phyloP scores from a whole-genome alignment of 352 stramenopile genomes.

The Thraustochytrium striatum region DNA sequence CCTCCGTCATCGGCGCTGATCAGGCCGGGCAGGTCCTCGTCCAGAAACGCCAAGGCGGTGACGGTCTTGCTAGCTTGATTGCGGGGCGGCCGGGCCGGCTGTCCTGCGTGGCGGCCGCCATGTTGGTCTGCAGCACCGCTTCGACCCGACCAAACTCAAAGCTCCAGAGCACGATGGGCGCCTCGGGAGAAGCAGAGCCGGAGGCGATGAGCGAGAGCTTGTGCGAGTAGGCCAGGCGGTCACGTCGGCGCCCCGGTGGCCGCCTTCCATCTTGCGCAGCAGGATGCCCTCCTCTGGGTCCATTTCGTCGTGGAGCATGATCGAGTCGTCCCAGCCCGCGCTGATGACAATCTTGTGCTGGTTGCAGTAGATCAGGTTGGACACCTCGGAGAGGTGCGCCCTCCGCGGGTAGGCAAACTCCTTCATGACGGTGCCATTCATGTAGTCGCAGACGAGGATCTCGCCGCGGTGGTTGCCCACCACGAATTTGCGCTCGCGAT shows the following conservation, averaged over 20 bases:
- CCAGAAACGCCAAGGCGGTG: constrained; percentile 65
- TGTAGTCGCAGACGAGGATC: constrained; percentile 75
- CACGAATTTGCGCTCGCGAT: constrained; percentile 74
- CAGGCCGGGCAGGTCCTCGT: constrained; percentile 66
- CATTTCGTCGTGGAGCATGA: constrained; percentile 75
- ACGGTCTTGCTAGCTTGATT: constrained; percentile 58
- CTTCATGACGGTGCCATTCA: constrained; percentile 79
- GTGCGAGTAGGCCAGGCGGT: constrained; percentile 69
- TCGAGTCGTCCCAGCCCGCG: constrained; percentile 70
- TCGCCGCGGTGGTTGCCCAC: constrained; percentile 71
- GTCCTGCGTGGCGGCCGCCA: background rate
- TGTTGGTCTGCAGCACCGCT: constrained; percentile 6
- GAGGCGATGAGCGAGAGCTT: constrained; percentile 70
- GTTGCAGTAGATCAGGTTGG: constrained; percentile 69
- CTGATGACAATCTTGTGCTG: constrained; percentile 76
- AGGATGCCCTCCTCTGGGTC: constrained; percentile 70
- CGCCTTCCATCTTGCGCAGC: constrained; percentile 66
- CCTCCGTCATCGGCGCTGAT: constrained; percentile 66
- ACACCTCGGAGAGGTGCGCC: constrained; percentile 69
- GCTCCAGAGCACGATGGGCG: constrained; percentile 71
- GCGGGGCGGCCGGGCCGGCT: background rate
- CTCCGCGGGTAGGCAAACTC: constrained; percentile 68
- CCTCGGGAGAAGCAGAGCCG: constrained; percentile 61
- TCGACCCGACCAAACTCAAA: constrained; percentile 74
- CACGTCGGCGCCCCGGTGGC: constrained; percentile 68